These are phyloP conservation scores for Zygnema cylindricum DNA, from an alignment of 139 green algal genomes.

Conservation along the genomic window DNA sequence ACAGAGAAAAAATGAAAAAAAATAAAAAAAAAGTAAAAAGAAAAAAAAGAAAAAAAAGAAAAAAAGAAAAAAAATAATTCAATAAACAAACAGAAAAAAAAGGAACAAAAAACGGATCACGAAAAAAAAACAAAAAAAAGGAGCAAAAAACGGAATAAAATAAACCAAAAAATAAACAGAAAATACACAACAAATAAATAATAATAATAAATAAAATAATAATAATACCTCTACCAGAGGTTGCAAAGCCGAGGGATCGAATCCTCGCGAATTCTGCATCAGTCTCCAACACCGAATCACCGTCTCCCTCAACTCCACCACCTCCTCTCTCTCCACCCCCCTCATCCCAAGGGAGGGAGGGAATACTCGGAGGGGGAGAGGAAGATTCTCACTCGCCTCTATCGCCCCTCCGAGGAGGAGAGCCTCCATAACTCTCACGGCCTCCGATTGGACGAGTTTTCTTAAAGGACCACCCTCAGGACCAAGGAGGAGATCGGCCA, in stretches of 20 bases:
- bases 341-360: not conserved
- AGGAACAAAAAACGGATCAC: not conserved
- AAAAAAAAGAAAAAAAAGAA: not conserved
- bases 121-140: not conserved
- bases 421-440: conserved; percentile 40
- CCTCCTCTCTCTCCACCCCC: not conserved
- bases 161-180: not conserved
- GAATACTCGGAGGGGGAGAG: not conserved
- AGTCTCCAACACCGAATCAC: conserved; percentile 45
- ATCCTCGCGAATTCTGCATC: not conserved
- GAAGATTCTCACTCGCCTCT: not conserved
- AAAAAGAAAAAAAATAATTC: not conserved
- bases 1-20: too few relatives aligned
- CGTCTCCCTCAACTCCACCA: conserved; percentile 35
- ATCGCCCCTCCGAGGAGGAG: conserved; percentile 1
- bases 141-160: not conserved
- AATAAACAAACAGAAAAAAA: too few relatives aligned
- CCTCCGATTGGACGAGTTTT: conserved; percentile 32
- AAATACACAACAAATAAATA: conserved; percentile 4
- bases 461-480: conserved; percentile 16
- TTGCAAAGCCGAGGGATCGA: conserved; percentile 28
- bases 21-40: not conserved
- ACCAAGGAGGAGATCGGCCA: conserved; percentile 35
- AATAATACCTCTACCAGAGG: conserved; percentile 42
- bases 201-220: not conserved